Percentiles rank a stretch among this genome's conserved stretches.
Conservation (phyloP, 352 stramenopile species). For the Globisporangium acanthophoron region DNA sequence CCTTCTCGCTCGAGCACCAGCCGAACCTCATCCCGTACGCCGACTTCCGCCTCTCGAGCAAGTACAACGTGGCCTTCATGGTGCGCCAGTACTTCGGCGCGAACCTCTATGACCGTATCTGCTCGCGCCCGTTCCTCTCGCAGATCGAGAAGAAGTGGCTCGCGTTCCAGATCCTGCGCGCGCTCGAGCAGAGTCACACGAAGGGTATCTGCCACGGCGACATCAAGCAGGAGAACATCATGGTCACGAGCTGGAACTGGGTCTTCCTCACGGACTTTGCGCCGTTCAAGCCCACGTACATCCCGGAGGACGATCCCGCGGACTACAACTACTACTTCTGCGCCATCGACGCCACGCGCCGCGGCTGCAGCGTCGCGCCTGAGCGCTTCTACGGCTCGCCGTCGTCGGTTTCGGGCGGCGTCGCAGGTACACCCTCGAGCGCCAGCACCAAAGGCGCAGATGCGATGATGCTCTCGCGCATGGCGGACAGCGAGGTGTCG, state of each 20-base stretch:
- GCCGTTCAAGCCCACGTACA: constrained; percentile 92
- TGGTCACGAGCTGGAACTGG: constrained; percentile 98
- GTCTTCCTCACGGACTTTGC: constrained; percentile 96
- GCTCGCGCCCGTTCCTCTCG: constrained; percentile 92
- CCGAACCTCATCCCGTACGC: constrained; percentile 84
- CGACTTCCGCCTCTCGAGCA: constrained; percentile 68
- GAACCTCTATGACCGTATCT: constrained; percentile 96
- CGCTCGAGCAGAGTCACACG: constrained; percentile 91
- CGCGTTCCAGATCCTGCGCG: constrained; percentile 93
- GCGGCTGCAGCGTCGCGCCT: constrained; percentile 94
- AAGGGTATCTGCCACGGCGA: constrained; percentile 95
- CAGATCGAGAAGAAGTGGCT: constrained; percentile 97
- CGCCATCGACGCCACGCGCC: constrained; percentile 74
- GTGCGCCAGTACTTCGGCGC: constrained; percentile 95
- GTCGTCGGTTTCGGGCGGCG: constrained; percentile 8
- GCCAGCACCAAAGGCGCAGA: constrained; percentile 39
- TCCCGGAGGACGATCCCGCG: constrained; percentile 94
- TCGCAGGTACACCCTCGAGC: constrained; percentile 14
- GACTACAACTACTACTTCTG: constrained; percentile 96
- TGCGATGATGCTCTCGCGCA: constrained; percentile 59
- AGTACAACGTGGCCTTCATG: constrained; percentile 89
- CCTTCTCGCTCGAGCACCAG: constrained; percentile 62
- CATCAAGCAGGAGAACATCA: constrained; percentile 98
- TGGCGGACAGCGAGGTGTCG: constrained; percentile 64
- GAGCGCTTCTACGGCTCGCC: constrained; percentile 75